Evolutionary conservation across 225 moss, liverwort and hornwort genomes (phyloP), one percentile per base, ranked within the genome.

Genomic region (Pseudisothecium myosuroides): DNA sequence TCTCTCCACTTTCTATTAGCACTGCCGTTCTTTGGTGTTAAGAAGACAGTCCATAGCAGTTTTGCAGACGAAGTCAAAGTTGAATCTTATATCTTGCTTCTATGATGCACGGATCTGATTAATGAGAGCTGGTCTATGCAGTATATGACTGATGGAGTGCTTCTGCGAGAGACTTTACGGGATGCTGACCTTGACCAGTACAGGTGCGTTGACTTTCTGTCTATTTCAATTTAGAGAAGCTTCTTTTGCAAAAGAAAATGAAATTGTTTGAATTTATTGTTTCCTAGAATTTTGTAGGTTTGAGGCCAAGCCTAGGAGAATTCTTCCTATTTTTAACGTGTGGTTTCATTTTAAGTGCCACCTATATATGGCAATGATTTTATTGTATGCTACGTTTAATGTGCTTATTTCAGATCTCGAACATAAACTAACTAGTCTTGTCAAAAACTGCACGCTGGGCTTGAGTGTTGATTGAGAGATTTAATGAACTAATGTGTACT

Each of bases 61-160:
- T 84, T 13, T 67, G 41, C 81, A 66, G 81, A 54, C 24, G 15
- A 52, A 75, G 34, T 84, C 43, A 27, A 39, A 60, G 59, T 81
- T 79, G 28, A 52, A 79, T 73, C 54, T 49, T 81, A 32, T 52
- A 31, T 74, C 49, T 63, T 59, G 63, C 49, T 73, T 72, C 50
- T 76, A 76, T 75, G 68, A 45, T 80, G 43, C 59, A 52, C 86
- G 83, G 43, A 74, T 80, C 83, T 88, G 87, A 91, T 88, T 41
- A 62, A 67, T 76, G 55, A 89, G 84, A 83, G 60, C 85, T 90
- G 86, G 52, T 84, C 26, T 76, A 74, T 89, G 92, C 97, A 98
- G 97, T 99, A 99, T 86, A 99, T 99, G 99, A 99, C 99, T 56
- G 99, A 99, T 89, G 99, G 99, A 77, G 99, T 99, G 67, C 96